These are phyloP conservation scores for Cutaneotrichosporon mucoides DNA, from an alignment of 1,284 basidiomycete species.

Conservation along the genomic window DNA sequence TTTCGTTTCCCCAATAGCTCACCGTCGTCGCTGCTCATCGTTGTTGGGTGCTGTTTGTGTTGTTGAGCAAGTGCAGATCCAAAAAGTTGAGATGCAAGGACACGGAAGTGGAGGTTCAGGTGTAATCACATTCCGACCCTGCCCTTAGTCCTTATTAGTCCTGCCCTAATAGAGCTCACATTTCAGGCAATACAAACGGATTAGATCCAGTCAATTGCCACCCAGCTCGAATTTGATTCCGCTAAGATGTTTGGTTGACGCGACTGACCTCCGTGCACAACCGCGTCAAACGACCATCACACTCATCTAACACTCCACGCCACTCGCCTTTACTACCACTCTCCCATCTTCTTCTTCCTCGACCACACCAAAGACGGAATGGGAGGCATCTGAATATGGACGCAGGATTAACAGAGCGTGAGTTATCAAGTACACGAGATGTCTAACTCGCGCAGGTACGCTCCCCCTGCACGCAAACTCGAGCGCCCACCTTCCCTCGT, in stretches of 20 bases:
- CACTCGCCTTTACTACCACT: too few species aligned
- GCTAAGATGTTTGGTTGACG: conserved; percentile 6
- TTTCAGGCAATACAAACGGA: too few species aligned
- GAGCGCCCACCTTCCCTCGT: too few species aligned
- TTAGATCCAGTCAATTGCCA: too few species aligned
- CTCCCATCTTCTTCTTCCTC: neutral
- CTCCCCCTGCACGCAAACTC: too few species aligned
- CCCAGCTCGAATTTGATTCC: neutral
- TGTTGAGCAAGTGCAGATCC: neutral
- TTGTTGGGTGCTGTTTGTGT: neutral
- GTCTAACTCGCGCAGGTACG: neutral
- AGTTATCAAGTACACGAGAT: neutral
- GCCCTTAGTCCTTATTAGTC: too few species aligned
- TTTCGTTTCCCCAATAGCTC: neutral
- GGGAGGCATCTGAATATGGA: neutral
- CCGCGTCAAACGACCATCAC: too few species aligned
- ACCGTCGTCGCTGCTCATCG: conserved; percentile 4
- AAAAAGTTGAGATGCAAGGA: neutral
- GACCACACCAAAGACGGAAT: neutral
- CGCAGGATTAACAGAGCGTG: neutral
- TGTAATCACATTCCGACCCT: too few species aligned
- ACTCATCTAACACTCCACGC: too few species aligned
- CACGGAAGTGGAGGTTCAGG: neutral
- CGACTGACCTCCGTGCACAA: conserved; percentile 5
- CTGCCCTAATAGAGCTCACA: too few species aligned